Conservation (phyloP, 2,329 filamentous ascomycete genomes). For the Botrytis byssoidea region DNA sequence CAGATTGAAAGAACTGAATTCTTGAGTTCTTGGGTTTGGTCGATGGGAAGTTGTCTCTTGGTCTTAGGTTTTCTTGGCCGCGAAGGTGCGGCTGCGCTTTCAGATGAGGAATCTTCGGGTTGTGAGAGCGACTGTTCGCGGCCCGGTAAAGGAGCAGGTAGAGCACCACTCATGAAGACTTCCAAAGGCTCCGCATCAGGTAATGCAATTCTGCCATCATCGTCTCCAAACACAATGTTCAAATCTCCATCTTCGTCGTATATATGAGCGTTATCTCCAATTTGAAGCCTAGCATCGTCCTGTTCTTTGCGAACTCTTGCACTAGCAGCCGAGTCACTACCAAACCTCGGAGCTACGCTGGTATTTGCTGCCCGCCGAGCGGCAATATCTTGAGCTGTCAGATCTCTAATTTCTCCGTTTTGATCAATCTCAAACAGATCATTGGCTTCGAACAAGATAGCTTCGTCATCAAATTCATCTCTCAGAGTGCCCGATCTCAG, state of each 20-base stretch:
- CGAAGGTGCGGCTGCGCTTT: conserved; percentile 43
- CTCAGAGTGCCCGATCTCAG: conserved; percentile 38
- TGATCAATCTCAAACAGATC: conserved; percentile 57
- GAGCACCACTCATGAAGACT: conserved; percentile 30
- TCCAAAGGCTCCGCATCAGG: conserved; percentile 37
- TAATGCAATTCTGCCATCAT: conserved; percentile 37
- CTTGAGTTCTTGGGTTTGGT: conserved; percentile 51
- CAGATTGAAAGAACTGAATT: conserved; percentile 57
- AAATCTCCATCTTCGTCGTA: conserved; percentile 33
- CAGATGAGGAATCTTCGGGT: conserved; percentile 39
- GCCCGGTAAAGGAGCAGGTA: conserved; percentile 27
- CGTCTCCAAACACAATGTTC: conserved; percentile 37
- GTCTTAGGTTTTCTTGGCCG: conserved; percentile 34
- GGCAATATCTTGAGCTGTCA: conserved; percentile 35
- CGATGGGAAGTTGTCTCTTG: conserved; percentile 47
- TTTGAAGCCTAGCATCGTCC: conserved; percentile 40
- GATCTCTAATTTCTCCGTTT: conserved; percentile 57
- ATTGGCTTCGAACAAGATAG: conserved; percentile 38
- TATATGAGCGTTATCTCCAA: conserved; percentile 27
- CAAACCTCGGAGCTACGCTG: conserved; percentile 21
- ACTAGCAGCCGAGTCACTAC: conserved; percentile 42
- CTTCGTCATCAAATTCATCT: conserved; percentile 37
- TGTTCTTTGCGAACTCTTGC: conserved; percentile 45
- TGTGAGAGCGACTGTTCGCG: conserved; percentile 29
- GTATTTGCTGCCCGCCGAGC: conserved; percentile 25